These are phyloP conservation scores for Lomentospora prolificans DNA, from an alignment of 2,329 filamentous ascomycete species.

Conservation along the genomic window DNA sequence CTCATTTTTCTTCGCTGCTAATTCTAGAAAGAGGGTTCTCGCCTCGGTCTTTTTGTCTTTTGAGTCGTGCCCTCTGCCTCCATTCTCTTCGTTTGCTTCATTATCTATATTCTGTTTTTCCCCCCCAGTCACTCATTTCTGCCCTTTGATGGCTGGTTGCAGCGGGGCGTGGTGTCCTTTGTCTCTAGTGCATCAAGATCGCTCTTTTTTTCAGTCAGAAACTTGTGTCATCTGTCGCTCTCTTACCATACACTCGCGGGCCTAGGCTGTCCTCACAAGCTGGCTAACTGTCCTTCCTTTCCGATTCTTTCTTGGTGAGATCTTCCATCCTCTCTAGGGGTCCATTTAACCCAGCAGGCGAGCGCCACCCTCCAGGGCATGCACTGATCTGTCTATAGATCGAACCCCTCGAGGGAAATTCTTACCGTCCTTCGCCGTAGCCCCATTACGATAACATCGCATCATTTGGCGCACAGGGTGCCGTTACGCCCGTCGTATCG, in stretches of 20 bases:
- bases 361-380: too few relatives aligned
- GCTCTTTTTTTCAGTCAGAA: conserved; percentile 4
- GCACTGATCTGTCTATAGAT: too few relatives aligned
- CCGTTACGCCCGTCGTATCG: too few relatives aligned
- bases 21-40: neutral
- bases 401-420: too few relatives aligned
- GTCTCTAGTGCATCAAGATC: conserved; percentile 1
- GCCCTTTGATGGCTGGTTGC: conserved; percentile 8
- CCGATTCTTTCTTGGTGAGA: conserved; percentile 5
- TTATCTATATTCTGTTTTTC: conserved; percentile 4
- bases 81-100: conserved; percentile 4
- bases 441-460: too few relatives aligned
- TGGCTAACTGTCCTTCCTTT: neutral
- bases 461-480: too few relatives aligned
- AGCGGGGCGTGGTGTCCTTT: neutral
- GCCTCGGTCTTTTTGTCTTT: neutral
- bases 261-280: too few relatives aligned
- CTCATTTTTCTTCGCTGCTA: neutral
- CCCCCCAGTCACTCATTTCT: conserved; percentile 6
- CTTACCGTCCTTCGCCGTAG: too few relatives aligned
- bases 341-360: neutral
- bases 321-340: neutral
- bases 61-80: conserved; percentile 3
- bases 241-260: too few relatives aligned
- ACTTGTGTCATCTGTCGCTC: conserved; percentile 8